Base-by-base conservation (phyloP, 148 eudicot genomes). In the Arbutus unedo region DNA sequence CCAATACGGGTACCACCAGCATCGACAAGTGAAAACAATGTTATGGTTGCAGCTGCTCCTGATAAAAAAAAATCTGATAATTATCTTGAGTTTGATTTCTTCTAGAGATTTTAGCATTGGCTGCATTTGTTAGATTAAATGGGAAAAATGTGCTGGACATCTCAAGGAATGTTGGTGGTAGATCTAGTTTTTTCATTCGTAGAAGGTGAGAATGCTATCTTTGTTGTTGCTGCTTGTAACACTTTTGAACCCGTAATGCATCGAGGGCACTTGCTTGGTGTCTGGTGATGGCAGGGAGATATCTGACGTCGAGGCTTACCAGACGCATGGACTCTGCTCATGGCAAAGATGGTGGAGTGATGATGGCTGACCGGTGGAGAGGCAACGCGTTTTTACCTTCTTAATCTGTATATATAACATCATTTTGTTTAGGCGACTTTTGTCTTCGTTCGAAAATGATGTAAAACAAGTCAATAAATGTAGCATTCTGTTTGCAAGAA, bases 141-240 rank as follows among this genome's bases (percentile, higher is more conserved):
- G n/a, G n/a, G n/a, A n/a, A n/a, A n/a, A n/a, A n/a, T n/a, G 59
- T 53, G 51, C 44, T 76, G 62, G 79, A 76, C 44, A 19, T 54
- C 5, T 3, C 38, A 5, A 21, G 66, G 64, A 11, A 16, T 53
- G 47, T 31, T 77, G 16, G 48, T 77, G 64, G 79, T 51, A 45
- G 13, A 21, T 38, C 43, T 55, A 62, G 25, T 45, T 76, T 31
- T 53, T 8, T 76, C 31, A 76, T 76, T 76, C 62, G 14, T 54
- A 9, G 79, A 31, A 25, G 79, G 4, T 53, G 79, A 54, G 31
- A 53, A 76, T 25, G 43, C 8, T 53, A 54, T 50, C 43, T 50
- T 51, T 76, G 45, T 25, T 53, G 62, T 76, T 76, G 60, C 79
- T 14, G 45, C 47, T 56, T 51, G 62, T 54, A 76, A 53, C 60